Percentiles rank a stretch among this genome's conserved stretches.
phyloP scores from a whole-genome alignment of 116 monocot species.

The Cymodocea nodosa region DNA sequence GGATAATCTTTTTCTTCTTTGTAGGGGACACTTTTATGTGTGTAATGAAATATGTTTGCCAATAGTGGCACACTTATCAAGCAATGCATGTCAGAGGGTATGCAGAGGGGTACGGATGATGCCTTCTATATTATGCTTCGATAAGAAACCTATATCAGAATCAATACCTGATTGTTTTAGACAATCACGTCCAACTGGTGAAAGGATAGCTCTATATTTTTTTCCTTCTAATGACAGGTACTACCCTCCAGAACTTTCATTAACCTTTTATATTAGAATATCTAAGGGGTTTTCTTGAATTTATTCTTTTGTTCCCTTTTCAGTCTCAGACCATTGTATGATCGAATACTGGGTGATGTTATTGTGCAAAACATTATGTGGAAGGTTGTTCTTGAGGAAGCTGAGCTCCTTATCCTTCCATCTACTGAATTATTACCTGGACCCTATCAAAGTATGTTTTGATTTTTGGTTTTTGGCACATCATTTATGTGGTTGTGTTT shows the following conservation, averaged over 20 bases:
- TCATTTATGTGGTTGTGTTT: not conserved
- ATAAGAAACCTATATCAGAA: constrained; percentile 4
- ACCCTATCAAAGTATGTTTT: constrained; percentile 10
- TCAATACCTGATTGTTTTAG: constrained; percentile 15
- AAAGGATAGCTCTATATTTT: constrained; percentile 15
- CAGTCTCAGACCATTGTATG: not conserved
- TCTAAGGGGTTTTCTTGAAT: not conserved
- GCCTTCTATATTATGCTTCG: constrained; percentile 1
- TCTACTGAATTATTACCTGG: constrained; percentile 12
- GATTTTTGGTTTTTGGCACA: not conserved
- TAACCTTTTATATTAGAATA: not conserved
- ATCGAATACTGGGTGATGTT: not conserved
- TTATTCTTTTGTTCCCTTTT: not conserved
- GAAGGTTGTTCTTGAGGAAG: constrained; percentile 13
- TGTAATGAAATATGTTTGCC: not conserved
- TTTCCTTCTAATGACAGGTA: constrained; percentile 7
- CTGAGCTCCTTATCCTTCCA: constrained; percentile 11
- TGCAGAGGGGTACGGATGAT: not conserved
- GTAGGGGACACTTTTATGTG: constrained; percentile 15
- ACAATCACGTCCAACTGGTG: constrained; percentile 14
- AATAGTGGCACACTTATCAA: constrained; percentile 15
- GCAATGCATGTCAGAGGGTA: constrained; percentile 8
- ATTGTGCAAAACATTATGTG: not conserved
- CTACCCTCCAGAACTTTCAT: not conserved
- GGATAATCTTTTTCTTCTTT: not conserved